These are phyloP conservation scores for Balansia obtecta DNA, from an alignment of 2,329 filamentous ascomycete genomes.

Conservation along the genomic window DNA sequence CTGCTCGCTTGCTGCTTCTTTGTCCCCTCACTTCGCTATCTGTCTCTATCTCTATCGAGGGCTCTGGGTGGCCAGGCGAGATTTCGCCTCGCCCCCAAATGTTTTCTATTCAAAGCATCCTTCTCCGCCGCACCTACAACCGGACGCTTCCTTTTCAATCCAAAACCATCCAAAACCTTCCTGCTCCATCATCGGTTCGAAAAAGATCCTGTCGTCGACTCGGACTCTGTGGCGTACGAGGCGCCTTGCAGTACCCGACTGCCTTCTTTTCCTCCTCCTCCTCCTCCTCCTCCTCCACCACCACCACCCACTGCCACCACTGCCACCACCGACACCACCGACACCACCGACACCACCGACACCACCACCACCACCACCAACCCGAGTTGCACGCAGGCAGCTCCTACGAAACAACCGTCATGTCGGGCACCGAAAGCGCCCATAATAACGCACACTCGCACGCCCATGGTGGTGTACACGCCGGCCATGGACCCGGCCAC, in stretches of 20 bases:
- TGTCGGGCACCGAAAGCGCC: constrained; percentile 37
- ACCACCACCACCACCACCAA: not conserved
- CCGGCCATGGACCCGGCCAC: constrained; percentile 3
- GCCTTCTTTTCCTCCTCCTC: not conserved
- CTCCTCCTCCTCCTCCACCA: not conserved
- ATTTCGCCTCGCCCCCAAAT: constrained; percentile 1
- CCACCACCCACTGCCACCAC: too few species aligned
- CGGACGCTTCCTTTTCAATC: not conserved
- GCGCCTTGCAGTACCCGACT: not conserved
- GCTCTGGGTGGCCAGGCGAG: not conserved
- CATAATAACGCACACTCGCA: constrained; percentile 6
- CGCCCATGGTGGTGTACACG: constrained; percentile 11
- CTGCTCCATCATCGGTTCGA: not conserved
- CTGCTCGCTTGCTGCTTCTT: not conserved
- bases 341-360: too few species aligned
- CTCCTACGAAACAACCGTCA: constrained; percentile 15
- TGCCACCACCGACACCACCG: too few species aligned
- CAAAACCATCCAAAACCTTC: not conserved
- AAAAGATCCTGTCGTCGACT: not conserved
- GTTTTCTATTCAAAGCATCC: not conserved
- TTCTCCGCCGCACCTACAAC: constrained; percentile 1
- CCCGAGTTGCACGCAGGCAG: not conserved
- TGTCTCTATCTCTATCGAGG: not conserved
- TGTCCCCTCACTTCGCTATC: not conserved
- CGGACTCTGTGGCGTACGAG: not conserved